These are phyloP conservation scores for Populus euphratica DNA, from an alignment of 345 rosid genomes.

Conservation along the genomic window DNA sequence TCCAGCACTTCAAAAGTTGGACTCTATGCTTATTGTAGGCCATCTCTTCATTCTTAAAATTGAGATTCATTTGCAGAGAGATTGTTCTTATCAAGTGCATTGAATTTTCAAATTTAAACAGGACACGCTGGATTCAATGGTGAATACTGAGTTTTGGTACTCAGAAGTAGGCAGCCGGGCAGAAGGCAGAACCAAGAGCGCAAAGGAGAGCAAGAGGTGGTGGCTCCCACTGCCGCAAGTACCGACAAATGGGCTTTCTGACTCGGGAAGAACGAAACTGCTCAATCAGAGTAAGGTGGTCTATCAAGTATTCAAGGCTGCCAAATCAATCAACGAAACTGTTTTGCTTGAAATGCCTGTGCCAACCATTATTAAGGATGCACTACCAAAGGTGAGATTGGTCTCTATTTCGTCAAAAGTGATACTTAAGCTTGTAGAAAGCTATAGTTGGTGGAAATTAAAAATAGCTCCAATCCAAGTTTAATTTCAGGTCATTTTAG, in stretches of 20 bases:
- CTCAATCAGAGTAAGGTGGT: constrained; percentile 54
- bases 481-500: neutral
- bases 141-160: constrained; percentile 84
- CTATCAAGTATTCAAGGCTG: constrained; percentile 91
- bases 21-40: constrained; percentile 85
- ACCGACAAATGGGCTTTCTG: constrained; percentile 75
- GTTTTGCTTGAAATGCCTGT: constrained; percentile 87
- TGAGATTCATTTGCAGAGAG: neutral
- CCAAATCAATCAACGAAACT: constrained; percentile 75
- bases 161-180: constrained; percentile 74
- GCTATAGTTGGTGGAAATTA: neutral
- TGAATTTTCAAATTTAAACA: constrained; percentile 28
- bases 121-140: constrained; percentile 88
- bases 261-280: constrained; percentile 58
- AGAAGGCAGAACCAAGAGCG: constrained; percentile 65
- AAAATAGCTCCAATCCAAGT: neutral
- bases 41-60: constrained; percentile 22
- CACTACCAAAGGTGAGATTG: constrained; percentile 66
- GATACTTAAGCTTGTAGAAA: neutral
- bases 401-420: neutral
- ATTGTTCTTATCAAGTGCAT: neutral
- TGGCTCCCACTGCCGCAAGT: constrained; percentile 97
- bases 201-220: constrained; percentile 81
- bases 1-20: constrained; percentile 91
- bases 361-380: constrained; percentile 62